Evolutionary conservation across 2,329 filamentous ascomycete genomes (phyloP), one percentile per base, ranked within the genome.

Genomic region (Macroventuria anomochaeta): DNA sequence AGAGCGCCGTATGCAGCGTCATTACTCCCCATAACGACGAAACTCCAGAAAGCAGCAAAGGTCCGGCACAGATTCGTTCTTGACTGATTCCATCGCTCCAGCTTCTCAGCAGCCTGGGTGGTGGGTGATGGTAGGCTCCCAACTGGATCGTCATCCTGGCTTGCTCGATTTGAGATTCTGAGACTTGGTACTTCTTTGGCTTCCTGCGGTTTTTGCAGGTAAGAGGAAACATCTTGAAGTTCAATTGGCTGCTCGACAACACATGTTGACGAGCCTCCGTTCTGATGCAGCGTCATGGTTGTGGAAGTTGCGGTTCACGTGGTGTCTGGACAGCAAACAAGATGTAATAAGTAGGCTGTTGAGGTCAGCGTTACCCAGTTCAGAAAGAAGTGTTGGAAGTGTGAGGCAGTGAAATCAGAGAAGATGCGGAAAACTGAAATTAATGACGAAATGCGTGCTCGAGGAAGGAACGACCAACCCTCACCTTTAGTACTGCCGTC

Each of bases 1-100:
- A 81, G 70, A 15, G 78, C 76, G 46, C 87, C 87, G 37, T 85
- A 80, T 20, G 83, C 83, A 8, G 83, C 87, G 73, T 91, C 88
- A 63, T 88, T 88, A 75, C 87, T 81, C 6, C 88, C 88, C 77
- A 88, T 83, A 26, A 89, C 77, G 17, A 86, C 75, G 59, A 90
- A 85, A 5, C 81, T 80, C 72, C 83, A 84, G 62, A 87, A 84
- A 3, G 85, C 81, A 0, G 83, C 79, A 29, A 83, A 71, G 38
- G 84, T 83, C 32, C 86, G 82, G 61, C 77, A 85, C 4, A 83
- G 74, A 67, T 88, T 90, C 34, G 78, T 76, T 7, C 75, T 70
- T 0, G 87, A 81, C n/a, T 76, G 73, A 63, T 89, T 89, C 88
- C 88, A 91, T 71, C 71, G 76, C 64, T 88, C 82, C 13, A 77